Percentiles rank a stretch among this genome's conserved stretches.
Conservation (phyloP, 202 grass and related monocot species). For the Zizania palustris region DNA sequence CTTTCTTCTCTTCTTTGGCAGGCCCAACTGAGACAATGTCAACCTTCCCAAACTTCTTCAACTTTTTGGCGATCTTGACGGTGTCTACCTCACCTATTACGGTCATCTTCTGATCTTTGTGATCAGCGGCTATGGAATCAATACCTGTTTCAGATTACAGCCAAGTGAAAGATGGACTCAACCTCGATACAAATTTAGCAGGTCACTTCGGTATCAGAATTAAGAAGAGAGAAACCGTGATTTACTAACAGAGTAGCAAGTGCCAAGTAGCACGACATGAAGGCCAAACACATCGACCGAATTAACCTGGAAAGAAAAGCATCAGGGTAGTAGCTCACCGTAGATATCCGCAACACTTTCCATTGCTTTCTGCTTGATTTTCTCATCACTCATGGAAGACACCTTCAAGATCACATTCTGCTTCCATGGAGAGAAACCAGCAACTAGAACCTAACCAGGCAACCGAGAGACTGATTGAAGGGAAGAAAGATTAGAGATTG, state of each 20-base stretch:
- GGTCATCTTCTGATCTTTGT: slow-evolving; percentile 72
- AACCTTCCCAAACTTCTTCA: slow-evolving; percentile 74
- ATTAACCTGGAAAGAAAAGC: not conserved
- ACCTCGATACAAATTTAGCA: not conserved
- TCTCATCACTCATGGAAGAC: slow-evolving; percentile 65
- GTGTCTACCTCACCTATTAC: slow-evolving; percentile 82
- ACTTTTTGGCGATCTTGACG: slow-evolving; percentile 65
- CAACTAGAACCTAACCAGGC: not conserved
- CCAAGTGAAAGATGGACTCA: not conserved
- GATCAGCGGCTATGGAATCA: slow-evolving; percentile 73
- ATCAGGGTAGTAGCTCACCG: slow-evolving; percentile 23
- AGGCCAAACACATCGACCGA: not conserved
- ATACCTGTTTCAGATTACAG: slow-evolving; percentile 54
- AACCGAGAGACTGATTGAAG: not conserved
- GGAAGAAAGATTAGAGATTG: not conserved
- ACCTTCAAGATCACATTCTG: slow-evolving; percentile 80
- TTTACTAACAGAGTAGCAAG: not conserved
- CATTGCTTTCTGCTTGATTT: slow-evolving; percentile 77
- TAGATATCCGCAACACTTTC: slow-evolving; percentile 81
- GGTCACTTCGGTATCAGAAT: not conserved
- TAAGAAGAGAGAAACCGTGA: not conserved
- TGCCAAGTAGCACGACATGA: not conserved
- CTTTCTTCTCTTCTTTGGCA: slow-evolving; percentile 64
- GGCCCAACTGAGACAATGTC: slow-evolving; percentile 75
- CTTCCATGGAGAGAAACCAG: slow-evolving; percentile 33